These are phyloP conservation scores for Volutella citrinella DNA, from an alignment of 2,329 filamentous ascomycete species.

Conservation along the genomic window DNA sequence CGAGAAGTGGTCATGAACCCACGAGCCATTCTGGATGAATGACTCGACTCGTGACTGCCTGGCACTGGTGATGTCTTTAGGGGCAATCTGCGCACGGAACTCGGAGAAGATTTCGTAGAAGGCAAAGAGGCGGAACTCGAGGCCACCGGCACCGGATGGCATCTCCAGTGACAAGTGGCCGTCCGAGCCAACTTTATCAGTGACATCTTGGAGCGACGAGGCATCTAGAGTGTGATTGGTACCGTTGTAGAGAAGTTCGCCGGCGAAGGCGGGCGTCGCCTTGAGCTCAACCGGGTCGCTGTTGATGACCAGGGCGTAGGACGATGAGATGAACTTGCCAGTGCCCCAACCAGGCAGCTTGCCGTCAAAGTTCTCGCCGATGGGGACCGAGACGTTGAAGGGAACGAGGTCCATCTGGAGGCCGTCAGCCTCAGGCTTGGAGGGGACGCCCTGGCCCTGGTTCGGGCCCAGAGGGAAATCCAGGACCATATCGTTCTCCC, in stretches of 20 bases:
- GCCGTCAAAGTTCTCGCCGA: too few species aligned
- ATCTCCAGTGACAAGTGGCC: not conserved
- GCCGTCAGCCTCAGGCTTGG: conserved; percentile 1
- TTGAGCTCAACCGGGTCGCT: too few species aligned
- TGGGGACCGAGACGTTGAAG: too few species aligned
- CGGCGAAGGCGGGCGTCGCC: too few species aligned
- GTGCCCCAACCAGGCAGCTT: too few species aligned
- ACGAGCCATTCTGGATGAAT: conserved; percentile 8
- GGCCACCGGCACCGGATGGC: not conserved
- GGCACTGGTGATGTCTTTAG: not conserved
- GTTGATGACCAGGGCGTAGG: too few species aligned
- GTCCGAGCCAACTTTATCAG: not conserved
- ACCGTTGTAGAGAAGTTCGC: too few species aligned
- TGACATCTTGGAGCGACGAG: too few species aligned
- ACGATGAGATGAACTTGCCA: too few species aligned
- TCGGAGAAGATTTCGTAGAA: conserved; percentile 4
- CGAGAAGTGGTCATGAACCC: conserved; percentile 3
- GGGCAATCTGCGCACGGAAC: not conserved
- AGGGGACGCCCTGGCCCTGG: conserved; percentile 9
- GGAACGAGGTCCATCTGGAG: conserved; percentile 9
- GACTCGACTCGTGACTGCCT: too few species aligned
- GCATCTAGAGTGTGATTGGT: too few species aligned
- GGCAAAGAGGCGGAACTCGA: conserved; percentile 1
- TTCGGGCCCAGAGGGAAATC: conserved; percentile 9
- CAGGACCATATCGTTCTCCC: conserved; percentile 1